Base-by-base conservation (phyloP, 768 basidiomycete species). In the Pleurotus citrinopileatus region DNA sequence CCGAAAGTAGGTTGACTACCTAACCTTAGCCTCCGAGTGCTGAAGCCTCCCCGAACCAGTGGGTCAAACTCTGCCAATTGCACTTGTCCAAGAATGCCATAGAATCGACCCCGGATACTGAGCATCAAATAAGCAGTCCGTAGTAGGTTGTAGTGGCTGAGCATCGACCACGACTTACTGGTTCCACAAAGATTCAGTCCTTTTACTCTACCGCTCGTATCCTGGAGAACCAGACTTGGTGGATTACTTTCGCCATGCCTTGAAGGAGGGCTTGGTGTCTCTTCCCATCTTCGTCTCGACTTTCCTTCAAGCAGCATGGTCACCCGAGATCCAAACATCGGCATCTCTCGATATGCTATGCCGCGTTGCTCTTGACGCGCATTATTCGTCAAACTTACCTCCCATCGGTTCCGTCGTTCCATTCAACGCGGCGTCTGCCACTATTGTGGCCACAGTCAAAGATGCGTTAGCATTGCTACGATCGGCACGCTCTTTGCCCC, bases 261-360 rank as follows among this genome's bases (percentile, higher is more conserved):
- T 91, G 23, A 70, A 78, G 53, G 72, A 77, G 40, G 76, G 79
- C 8, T 66, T 84, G 38, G 67, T 90, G 13, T 80, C 86, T 6
- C 67, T 86, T 19, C 65, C 81, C 8, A 75, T 73, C 12, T 89
- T 86, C 60, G 77, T 89, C 5, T 65, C 83, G 3, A 83, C 84
- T 2, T 82, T 91, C 55, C 78, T 91, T 17, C 80, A 79, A 54
- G 87, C 84, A 3, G 82, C 81, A 55, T 79, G 80, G 25, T 86
- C 87, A 2, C 72, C 82, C 13, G 80, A 85, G 42, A 63, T 89
- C 25, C 86, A 86, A 61, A 74, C 80, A 37, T 72, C 79, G 4
- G 78, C 84, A 0, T 91, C 88, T 2, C 73, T 92, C 27, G 82
- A 89, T 62, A 79, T 80, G 60, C 79, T 92, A 8, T 89, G 87